phyloP scores from a whole-genome alignment of 345 rosid species.

The Conringia planisiliqua region DNA sequence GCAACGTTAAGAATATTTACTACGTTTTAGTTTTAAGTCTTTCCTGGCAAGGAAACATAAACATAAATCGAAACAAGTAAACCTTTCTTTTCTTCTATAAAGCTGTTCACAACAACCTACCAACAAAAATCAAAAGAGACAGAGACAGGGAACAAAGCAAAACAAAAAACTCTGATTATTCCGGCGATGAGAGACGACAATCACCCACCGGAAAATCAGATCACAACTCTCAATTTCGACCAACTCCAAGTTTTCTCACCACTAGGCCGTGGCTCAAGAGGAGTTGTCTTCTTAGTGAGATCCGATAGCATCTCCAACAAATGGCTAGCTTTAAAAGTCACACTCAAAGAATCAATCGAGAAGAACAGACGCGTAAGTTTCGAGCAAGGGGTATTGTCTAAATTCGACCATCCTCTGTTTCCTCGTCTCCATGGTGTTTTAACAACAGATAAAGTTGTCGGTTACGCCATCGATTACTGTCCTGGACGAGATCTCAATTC shows the following conservation, averaged over 20 bases:
- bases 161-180: not conserved
- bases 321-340: slow-evolving; percentile 61
- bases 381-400: slow-evolving; percentile 55
- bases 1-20: not conserved
- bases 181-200: slow-evolving; percentile 4
- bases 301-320: slow-evolving; percentile 29
- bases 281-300: slow-evolving; percentile 63
- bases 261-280: slow-evolving; percentile 80
- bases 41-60: slow-evolving; percentile 37
- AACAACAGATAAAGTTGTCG: slow-evolving; percentile 56
- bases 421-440: slow-evolving; percentile 67
- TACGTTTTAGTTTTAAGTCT: slow-evolving; percentile 7
- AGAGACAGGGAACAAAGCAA: not conserved
- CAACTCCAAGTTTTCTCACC: slow-evolving; percentile 42
- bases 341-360: slow-evolving; percentile 53
- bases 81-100: slow-evolving; percentile 5
- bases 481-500: slow-evolving; percentile 65
- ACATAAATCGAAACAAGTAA: not conserved
- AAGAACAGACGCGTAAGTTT: slow-evolving; percentile 52
- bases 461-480: slow-evolving; percentile 83
- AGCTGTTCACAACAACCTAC: not conserved
- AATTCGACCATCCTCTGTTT: slow-evolving; percentile 60
- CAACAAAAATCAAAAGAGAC: not conserved
- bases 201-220: not conserved
- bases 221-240: slow-evolving; percentile 39